Percentiles rank a stretch among this genome's conserved stretches.
These are phyloP conservation scores for Hericium alpestre DNA, from an alignment of 768 basidiomycete species.

Conservation along the genomic window DNA sequence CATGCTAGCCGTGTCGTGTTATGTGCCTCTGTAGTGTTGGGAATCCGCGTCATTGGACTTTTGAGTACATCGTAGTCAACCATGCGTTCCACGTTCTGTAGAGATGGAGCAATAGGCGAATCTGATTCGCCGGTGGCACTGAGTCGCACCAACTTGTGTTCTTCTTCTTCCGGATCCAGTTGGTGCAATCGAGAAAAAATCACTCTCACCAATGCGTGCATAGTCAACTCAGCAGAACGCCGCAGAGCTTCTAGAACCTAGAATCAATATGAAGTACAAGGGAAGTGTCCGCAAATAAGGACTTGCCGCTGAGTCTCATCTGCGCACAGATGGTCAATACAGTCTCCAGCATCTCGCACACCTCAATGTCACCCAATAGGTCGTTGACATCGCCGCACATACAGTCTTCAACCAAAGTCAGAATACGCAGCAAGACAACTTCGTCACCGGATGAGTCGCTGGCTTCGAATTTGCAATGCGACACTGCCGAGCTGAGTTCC, in stretches of 20 bases:
- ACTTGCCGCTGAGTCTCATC: slow-evolving; percentile 88
- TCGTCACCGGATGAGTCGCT: slow-evolving; percentile 98
- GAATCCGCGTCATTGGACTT: no score
- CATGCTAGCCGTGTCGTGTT: not conserved
- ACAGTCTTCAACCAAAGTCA: slow-evolving; percentile 80
- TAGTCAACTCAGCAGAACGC: slow-evolving; percentile 78
- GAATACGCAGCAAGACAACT: slow-evolving; percentile 84
- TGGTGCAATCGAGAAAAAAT: slow-evolving; percentile 67
- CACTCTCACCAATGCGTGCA: slow-evolving; percentile 77
- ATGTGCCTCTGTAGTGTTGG: no score
- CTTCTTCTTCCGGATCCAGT: slow-evolving; percentile 57
- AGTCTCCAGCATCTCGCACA: slow-evolving; percentile 97
- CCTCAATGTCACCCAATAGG: slow-evolving; percentile 82
- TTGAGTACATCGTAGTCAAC: not conserved
- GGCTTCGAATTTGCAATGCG: slow-evolving; percentile 96
- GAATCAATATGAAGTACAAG: slow-evolving; percentile 5
- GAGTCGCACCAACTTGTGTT: slow-evolving; percentile 48
- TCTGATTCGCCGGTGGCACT: slow-evolving; percentile 24
- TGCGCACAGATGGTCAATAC: slow-evolving; percentile 95
- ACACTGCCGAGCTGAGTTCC: slow-evolving; percentile 80
- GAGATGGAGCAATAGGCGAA: not conserved
- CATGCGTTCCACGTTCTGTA: not conserved
- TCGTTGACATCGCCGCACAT: slow-evolving; percentile 59
- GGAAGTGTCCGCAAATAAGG: not conserved
- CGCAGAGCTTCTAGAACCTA: slow-evolving; percentile 62